Conservation (phyloP, 73 alveolate genomes). For the Tetrahymena thermophila region DNA sequence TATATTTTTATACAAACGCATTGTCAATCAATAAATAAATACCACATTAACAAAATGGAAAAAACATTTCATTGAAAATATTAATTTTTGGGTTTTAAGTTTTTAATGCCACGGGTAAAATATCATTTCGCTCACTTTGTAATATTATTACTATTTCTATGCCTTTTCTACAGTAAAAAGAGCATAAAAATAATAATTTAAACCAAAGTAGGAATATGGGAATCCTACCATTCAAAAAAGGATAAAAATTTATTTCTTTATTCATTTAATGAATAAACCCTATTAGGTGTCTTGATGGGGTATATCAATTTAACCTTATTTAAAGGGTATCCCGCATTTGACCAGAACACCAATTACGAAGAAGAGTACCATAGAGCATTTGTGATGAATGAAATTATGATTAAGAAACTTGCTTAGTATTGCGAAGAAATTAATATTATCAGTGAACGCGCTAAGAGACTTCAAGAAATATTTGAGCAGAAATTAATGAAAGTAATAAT, state of each 20-base stretch:
- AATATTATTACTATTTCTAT: neutral
- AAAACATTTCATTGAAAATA: neutral
- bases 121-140: neutral
- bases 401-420: neutral
- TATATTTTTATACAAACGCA: neutral
- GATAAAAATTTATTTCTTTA: neutral
- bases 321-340: slow-evolving; percentile 1
- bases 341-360: neutral
- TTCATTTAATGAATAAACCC: neutral
- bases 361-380: neutral
- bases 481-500: neutral
- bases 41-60: neutral
- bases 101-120: neutral
- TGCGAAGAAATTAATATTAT: neutral
- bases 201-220: neutral
- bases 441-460: neutral
- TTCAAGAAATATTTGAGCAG: neutral
- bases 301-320: neutral
- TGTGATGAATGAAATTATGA: neutral
- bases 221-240: neutral
- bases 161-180: neutral
- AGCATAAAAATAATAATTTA: neutral
- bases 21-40: neutral
- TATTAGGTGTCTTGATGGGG: slow-evolving; percentile 2
- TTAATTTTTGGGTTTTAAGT: neutral